These are phyloP conservation scores for Heteromeles arbutifolia DNA, from an alignment of 306 rosid genomes.

Conservation along the genomic window DNA sequence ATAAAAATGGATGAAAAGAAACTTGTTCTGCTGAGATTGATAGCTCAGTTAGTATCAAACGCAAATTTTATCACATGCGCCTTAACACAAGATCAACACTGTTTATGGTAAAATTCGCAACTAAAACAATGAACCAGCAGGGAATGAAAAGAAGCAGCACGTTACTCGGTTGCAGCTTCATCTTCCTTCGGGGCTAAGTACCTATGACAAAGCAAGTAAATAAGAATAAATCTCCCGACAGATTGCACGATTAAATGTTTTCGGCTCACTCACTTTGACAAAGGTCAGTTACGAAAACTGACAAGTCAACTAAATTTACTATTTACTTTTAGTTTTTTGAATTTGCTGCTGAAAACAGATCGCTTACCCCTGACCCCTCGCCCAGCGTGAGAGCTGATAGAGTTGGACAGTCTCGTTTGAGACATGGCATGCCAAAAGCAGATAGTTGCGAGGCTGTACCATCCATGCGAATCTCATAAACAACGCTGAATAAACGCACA, in stretches of 20 bases:
- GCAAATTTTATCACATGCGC: neutral
- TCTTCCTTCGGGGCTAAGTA: conserved; percentile 49
- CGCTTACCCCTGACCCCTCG: conserved; percentile 44
- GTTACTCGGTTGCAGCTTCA: conserved; percentile 36
- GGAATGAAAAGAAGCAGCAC: conserved; percentile 4
- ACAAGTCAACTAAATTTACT: neutral
- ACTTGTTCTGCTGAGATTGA: neutral
- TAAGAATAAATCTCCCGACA: neutral
- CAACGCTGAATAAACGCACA: conserved; percentile 55
- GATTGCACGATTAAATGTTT: neutral
- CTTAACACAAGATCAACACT: neutral
- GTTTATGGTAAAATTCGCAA: neutral
- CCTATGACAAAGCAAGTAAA: conserved; percentile 25
- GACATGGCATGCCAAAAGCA: conserved; percentile 59
- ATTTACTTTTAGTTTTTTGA: neutral
- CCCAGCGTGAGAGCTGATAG: conserved; percentile 68
- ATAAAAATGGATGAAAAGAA: neutral
- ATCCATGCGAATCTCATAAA: conserved; percentile 81
- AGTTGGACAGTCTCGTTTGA: conserved; percentile 68
- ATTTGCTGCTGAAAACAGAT: neutral
- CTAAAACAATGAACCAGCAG: neutral
- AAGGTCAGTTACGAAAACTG: neutral
- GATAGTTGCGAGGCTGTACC: conserved; percentile 69
- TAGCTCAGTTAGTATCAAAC: neutral
- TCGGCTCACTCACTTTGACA: neutral